Percentiles rank a stretch among this genome's conserved stretches.
phyloP scores from a whole-genome alignment of 2,329 filamentous ascomycete species.

The Phialemoniopsis sp. region DNA sequence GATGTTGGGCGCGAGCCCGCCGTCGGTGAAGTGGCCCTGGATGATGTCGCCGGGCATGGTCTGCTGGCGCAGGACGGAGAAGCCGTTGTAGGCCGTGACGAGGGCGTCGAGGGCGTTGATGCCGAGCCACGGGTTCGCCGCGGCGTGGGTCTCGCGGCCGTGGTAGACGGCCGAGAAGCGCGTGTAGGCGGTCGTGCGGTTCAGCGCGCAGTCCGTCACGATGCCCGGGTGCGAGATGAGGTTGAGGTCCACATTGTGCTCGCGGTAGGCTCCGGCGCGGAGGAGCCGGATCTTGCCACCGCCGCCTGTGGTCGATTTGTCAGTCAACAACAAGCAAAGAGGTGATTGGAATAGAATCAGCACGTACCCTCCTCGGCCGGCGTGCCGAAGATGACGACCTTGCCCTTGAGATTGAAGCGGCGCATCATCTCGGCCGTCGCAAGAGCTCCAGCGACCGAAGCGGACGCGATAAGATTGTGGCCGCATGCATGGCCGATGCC shows the following conservation, averaged over 20 bases:
- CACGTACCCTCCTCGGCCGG: slow-evolving; percentile 45
- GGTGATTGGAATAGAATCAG: neutral
- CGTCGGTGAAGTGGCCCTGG: slow-evolving; percentile 47
- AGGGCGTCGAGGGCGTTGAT: slow-evolving; percentile 56
- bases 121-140: slow-evolving; percentile 53
- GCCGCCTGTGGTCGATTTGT: slow-evolving; percentile 21
- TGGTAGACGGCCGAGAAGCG: slow-evolving; percentile 46
- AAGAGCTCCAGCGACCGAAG: slow-evolving; percentile 40
- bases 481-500: slow-evolving; percentile 49
- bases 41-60: slow-evolving; percentile 45
- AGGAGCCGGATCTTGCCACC: slow-evolving; percentile 46
- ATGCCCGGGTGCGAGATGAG: slow-evolving; percentile 38
- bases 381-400: slow-evolving; percentile 43
- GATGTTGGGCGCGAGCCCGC: slow-evolving; percentile 49
- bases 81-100: slow-evolving; percentile 40
- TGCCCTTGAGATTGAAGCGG: slow-evolving; percentile 33
- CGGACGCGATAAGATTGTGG: slow-evolving; percentile 49
- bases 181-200: slow-evolving; percentile 46
- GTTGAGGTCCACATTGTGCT: slow-evolving; percentile 29
- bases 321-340: neutral
- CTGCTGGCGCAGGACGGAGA: slow-evolving; percentile 53
- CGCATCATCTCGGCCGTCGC: slow-evolving; percentile 40
- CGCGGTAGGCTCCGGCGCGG: slow-evolving; percentile 36
- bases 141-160: slow-evolving; percentile 52
- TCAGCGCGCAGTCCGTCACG: slow-evolving; percentile 37